These are phyloP conservation scores for Lasiodiplodia theobromae DNA, from an alignment of 2,329 filamentous ascomycete species.

Conservation along the genomic window DNA sequence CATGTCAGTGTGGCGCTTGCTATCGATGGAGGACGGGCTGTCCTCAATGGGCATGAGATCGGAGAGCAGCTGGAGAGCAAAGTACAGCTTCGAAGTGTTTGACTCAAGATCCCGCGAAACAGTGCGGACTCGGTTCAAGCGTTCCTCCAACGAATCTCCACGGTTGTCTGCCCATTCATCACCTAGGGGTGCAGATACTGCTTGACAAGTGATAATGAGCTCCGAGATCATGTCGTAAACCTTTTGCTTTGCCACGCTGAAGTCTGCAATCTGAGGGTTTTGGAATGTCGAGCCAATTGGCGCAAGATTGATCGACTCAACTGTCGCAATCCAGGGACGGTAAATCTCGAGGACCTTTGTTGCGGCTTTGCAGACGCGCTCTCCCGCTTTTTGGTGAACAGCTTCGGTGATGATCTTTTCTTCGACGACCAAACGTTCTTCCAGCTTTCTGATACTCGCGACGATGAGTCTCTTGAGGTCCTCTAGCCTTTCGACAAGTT, in stretches of 20 bases:
- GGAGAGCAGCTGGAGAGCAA: conserved; percentile 84
- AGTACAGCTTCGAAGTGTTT: conserved; percentile 85
- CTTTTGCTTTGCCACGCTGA: conserved; percentile 88
- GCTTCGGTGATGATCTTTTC: conserved; percentile 83
- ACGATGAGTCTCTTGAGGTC: conserved; percentile 85
- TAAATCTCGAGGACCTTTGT: conserved; percentile 86
- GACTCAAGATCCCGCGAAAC: conserved; percentile 83
- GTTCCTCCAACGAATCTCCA: conserved; percentile 86
- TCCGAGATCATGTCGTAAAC: conserved; percentile 94
- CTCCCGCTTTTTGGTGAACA: conserved; percentile 80
- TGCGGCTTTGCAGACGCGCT: conserved; percentile 80
- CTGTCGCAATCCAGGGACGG: conserved; percentile 84
- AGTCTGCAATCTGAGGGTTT: conserved; percentile 85
- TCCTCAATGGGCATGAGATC: conserved; percentile 70
- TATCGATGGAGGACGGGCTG: conserved; percentile 38
- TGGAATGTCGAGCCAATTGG: conserved; percentile 79
- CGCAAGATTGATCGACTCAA: conserved; percentile 91
- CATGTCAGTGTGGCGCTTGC: conserved; percentile 52
- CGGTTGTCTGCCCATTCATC: conserved; percentile 97
- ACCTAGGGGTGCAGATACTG: conserved; percentile 86
- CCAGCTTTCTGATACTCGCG: conserved; percentile 84
- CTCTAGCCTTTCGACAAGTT: conserved; percentile 81
- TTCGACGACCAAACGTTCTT: conserved; percentile 78
- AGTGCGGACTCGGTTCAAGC: conserved; percentile 79
- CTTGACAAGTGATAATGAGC: conserved; percentile 84